These are phyloP conservation scores for Pseudodiploospora longispora DNA, from an alignment of 2,329 filamentous ascomycete genomes.

Conservation along the genomic window DNA sequence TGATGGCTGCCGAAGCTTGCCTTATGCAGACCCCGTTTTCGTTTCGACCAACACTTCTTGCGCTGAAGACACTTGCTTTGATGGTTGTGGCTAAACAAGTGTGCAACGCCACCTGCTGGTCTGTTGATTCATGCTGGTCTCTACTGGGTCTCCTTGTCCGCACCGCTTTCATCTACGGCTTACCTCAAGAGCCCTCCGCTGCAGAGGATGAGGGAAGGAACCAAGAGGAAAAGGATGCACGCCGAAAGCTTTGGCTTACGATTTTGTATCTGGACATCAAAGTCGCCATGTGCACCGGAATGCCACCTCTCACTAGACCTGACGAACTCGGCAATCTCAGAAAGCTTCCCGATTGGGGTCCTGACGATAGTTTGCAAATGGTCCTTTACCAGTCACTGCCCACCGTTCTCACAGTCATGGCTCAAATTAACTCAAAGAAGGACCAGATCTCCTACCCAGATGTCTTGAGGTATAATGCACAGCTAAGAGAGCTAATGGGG, in stretches of 20 bases:
- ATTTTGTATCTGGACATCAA: conserved; percentile 29
- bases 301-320: conserved; percentile 25
- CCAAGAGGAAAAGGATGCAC: conserved; percentile 18
- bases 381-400: conserved; percentile 24
- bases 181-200: conserved; percentile 23
- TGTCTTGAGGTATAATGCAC: conserved; percentile 23
- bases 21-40: conserved; percentile 30
- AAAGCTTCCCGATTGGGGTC: conserved; percentile 17
- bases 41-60: conserved; percentile 26
- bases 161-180: conserved; percentile 24
- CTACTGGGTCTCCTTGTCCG: conserved; percentile 26
- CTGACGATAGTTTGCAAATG: conserved; percentile 22
- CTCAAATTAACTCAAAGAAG: conserved; percentile 23
- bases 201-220: conserved; percentile 16
- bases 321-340: conserved; percentile 21
- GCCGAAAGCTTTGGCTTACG: conserved; percentile 26
- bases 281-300: conserved; percentile 26
- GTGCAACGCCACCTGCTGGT: conserved; percentile 30
- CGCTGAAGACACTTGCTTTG: conserved; percentile 21
- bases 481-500: conserved; percentile 25
- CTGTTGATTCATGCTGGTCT: conserved; percentile 28
- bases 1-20: conserved; percentile 29
- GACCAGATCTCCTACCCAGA: conserved; percentile 24
- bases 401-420: conserved; percentile 21
- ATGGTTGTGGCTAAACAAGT: conserved; percentile 29